Conservation (phyloP, 1,284 basidiomycete genomes). For the Malassezia cuniculi region DNA sequence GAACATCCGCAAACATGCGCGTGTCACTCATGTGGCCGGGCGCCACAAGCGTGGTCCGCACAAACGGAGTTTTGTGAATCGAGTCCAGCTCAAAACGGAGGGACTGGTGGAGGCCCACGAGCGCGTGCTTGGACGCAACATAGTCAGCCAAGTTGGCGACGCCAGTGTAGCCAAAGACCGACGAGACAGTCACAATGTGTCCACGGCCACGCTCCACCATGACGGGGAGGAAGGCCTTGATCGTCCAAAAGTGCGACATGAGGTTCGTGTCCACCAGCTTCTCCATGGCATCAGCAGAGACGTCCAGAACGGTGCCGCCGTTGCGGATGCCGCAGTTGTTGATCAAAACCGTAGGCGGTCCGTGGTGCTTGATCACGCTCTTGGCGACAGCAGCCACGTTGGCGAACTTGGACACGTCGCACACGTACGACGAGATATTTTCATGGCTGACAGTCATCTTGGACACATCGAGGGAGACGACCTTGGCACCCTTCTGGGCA, state of each 20-base stretch:
- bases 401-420: slow-evolving; percentile 19
- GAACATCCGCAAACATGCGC: slow-evolving; percentile 23
- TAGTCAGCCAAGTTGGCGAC: slow-evolving; percentile 56
- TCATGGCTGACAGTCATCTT: slow-evolving; percentile 3
- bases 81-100: slow-evolving; percentile 38
- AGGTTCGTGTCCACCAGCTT: slow-evolving; percentile 65
- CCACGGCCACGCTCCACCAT: slow-evolving; percentile 67
- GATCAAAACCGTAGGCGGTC: slow-evolving; percentile 58
- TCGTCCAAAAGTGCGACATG: slow-evolving; percentile 72
- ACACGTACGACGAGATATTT: slow-evolving; percentile 25
- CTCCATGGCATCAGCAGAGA: slow-evolving; percentile 61
- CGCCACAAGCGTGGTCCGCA: slow-evolving; percentile 31
- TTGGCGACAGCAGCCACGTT: slow-evolving; percentile 1
- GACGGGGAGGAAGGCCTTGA: slow-evolving; percentile 81
- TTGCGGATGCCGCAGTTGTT: slow-evolving; percentile 95
- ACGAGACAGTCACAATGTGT: slow-evolving; percentile 62
- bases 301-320: slow-evolving; percentile 69
- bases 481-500: slow-evolving; percentile 63
- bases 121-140: slow-evolving; percentile 40
- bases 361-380: slow-evolving; percentile 10
- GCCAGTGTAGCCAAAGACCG: slow-evolving; percentile 63
- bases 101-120: slow-evolving; percentile 39
- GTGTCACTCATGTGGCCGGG: slow-evolving; percentile 32
- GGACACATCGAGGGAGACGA: slow-evolving; percentile 62
- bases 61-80: slow-evolving; percentile 16